A percentile compares a stretch with the other conserved stretches of the same genome.
These are phyloP conservation scores for Fusarium sp. DNA, from an alignment of 2,329 filamentous ascomycete species.

Conservation along the genomic window DNA sequence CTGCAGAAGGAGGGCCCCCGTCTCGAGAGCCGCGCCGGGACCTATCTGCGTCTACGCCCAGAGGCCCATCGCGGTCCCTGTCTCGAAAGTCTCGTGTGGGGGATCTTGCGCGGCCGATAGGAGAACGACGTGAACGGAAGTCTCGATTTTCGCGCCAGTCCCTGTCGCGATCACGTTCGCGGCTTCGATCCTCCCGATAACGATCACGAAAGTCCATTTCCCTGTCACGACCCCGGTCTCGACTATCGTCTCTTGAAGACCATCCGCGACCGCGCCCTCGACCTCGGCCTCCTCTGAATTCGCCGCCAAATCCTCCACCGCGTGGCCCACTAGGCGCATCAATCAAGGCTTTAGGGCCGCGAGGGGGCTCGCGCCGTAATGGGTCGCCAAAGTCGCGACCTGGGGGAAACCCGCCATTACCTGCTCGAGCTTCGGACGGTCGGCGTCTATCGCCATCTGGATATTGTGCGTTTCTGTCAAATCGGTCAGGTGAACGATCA, in stretches of 20 bases:
- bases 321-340: constrained; percentile 76
- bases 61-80: constrained; percentile 64
- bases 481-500: constrained; percentile 77
- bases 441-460: constrained; percentile 75
- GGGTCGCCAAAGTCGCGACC: constrained; percentile 70
- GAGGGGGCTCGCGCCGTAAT: constrained; percentile 75
- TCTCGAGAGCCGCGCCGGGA: constrained; percentile 77
- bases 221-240: constrained; percentile 69
- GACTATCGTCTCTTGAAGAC: constrained; percentile 68
- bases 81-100: constrained; percentile 76
- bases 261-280: constrained; percentile 70
- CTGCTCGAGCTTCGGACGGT: constrained; percentile 69
- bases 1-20: constrained; percentile 74
- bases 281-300: constrained; percentile 65
- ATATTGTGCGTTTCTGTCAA: constrained; percentile 65
- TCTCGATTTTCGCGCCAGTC: constrained; percentile 57
- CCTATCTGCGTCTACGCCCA: constrained; percentile 74
- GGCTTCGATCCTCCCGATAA: constrained; percentile 69
- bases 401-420: constrained; percentile 68
- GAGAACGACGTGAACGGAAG: constrained; percentile 65
- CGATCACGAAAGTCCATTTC: constrained; percentile 69
- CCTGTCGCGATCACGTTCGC: constrained; percentile 66
- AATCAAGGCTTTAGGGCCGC: constrained; percentile 82
- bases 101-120: constrained; percentile 69
- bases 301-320: constrained; percentile 72